These are phyloP conservation scores for Exidia glandulosa DNA, from an alignment of 768 basidiomycete species.

Conservation along the genomic window DNA sequence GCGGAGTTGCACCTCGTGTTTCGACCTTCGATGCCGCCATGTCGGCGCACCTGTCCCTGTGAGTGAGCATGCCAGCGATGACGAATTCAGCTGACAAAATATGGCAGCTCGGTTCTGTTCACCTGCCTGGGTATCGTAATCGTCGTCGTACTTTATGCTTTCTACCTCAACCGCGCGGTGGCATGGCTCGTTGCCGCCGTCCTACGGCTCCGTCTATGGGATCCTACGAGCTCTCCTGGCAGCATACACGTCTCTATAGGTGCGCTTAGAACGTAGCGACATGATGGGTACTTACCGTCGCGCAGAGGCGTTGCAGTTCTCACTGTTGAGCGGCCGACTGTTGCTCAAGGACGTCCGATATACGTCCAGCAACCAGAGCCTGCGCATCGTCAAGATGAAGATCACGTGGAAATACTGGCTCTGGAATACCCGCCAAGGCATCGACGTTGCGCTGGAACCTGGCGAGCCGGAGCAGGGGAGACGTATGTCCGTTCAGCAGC, in stretches of 20 bases:
- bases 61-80: not conserved
- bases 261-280: not conserved
- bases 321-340: constrained; percentile 75
- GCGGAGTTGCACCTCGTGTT: too few relatives aligned
- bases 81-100: too few relatives aligned
- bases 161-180: not conserved
- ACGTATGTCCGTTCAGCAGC: constrained; percentile 22
- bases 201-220: not conserved
- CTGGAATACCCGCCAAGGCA: constrained; percentile 63
- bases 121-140: not conserved
- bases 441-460: constrained; percentile 42
- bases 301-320: constrained; percentile 84
- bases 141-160: not conserved
- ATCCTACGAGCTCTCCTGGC: not conserved
- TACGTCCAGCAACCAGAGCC: constrained; percentile 85
- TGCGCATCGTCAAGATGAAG: constrained; percentile 73
- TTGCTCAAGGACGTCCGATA: constrained; percentile 85
- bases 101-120: not conserved
- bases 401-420: constrained; percentile 95
- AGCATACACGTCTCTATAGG: not conserved
- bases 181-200: not conserved
- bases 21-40: too few relatives aligned
- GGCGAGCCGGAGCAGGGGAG: constrained; percentile 36
- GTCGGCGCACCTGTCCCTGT: not conserved
- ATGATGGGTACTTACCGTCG: not conserved